Evolutionary conservation across 257 asterid genomes (phyloP).

Genomic region (Solanum chaucha): DNA sequence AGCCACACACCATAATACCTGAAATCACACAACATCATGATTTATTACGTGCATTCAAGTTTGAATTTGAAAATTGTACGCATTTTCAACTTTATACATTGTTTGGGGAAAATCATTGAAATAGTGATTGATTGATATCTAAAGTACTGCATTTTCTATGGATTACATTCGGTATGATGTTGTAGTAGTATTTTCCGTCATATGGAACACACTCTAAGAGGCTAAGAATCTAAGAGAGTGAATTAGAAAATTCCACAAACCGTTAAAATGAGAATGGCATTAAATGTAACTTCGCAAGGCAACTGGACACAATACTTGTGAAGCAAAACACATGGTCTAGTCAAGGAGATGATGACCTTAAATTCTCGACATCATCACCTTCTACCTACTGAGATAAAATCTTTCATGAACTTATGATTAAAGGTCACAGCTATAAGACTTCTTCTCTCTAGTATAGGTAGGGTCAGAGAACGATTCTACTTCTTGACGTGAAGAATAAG

Average conservation of each 20-base stretch:
- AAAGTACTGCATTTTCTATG: neutral
- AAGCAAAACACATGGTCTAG: neutral
- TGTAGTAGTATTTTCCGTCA: neutral
- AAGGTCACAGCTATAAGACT: neutral
- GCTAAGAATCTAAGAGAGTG: neutral
- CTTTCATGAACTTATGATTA: neutral
- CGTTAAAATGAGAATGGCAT: neutral
- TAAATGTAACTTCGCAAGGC: neutral
- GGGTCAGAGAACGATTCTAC: neutral
- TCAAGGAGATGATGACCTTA: neutral
- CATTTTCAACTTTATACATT: neutral
- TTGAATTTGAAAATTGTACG: neutral
- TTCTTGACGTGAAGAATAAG: neutral
- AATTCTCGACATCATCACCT: neutral
- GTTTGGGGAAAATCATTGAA: neutral
- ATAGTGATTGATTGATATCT: neutral
- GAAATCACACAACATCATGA: slow-evolving; percentile 2
- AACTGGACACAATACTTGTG: neutral
- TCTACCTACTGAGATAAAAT: neutral
- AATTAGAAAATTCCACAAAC: neutral
- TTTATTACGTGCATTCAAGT: neutral
- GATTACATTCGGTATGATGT: neutral
- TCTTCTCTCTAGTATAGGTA: neutral
- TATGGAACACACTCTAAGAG: neutral
- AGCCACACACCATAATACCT: slow-evolving; percentile 93